These are phyloP conservation scores for Dalbergia cochinchinensis DNA, from an alignment of 306 rosid genomes.

Conservation along the genomic window DNA sequence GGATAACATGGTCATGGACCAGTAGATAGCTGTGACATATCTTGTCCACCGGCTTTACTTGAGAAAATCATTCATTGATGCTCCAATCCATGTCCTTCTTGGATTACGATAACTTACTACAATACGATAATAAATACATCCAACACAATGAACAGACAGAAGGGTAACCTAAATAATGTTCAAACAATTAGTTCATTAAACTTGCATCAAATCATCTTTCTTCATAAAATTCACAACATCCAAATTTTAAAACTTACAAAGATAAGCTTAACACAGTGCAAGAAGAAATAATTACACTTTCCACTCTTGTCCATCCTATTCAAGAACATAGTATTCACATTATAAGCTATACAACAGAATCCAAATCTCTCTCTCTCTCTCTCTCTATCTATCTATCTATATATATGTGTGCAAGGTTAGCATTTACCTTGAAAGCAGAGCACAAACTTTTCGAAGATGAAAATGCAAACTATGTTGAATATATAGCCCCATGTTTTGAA, in stretches of 20 bases:
- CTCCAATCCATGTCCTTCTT: slow-evolving; percentile 75
- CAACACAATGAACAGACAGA: slow-evolving; percentile 83
- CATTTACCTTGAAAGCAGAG: too few species aligned
- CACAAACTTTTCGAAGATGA: too few species aligned
- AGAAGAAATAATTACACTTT: slow-evolving; percentile 81
- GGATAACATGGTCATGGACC: slow-evolving; percentile 86
- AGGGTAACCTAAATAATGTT: slow-evolving; percentile 73
- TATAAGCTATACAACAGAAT: not conserved
- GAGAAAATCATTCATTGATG: slow-evolving; percentile 57
- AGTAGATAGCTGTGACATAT: slow-evolving; percentile 78
- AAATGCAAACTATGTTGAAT: too few species aligned
- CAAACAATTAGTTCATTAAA: slow-evolving; percentile 13
- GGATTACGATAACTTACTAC: slow-evolving; percentile 80
- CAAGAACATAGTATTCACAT: slow-evolving; percentile 20
- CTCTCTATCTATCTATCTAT: too few species aligned
- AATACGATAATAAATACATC: slow-evolving; percentile 81
- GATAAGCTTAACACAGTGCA: slow-evolving; percentile 85
- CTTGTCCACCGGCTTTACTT: slow-evolving; percentile 66
- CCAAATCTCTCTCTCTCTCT: too few species aligned
- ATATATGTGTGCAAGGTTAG: too few species aligned
- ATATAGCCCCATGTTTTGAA: too few species aligned
- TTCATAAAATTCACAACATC: not conserved
- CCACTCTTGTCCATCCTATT: slow-evolving; percentile 87
- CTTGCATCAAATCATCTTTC: not conserved
- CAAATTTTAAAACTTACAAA: slow-evolving; percentile 61